These are phyloP conservation scores for Cyathus striatus DNA, from an alignment of 768 basidiomycete genomes.

Conservation along the genomic window DNA sequence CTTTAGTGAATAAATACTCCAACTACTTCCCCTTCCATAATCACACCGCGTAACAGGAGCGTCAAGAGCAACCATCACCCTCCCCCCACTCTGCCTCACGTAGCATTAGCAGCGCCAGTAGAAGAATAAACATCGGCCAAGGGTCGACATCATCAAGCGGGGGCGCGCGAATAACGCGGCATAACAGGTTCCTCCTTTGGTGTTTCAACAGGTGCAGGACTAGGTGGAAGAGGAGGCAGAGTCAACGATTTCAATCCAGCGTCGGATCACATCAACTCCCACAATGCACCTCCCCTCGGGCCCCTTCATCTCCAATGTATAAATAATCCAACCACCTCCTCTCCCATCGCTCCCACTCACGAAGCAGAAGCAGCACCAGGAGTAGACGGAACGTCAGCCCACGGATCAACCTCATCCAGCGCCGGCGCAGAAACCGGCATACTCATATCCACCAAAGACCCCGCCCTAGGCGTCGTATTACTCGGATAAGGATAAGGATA, in stretches of 20 bases:
- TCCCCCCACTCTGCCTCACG: background rate
- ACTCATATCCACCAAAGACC: background rate
- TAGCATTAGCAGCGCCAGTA: background rate
- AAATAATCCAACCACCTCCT: background rate
- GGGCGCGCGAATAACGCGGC: slow-evolving; percentile 7
- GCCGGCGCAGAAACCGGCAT: background rate
- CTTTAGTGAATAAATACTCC: background rate
- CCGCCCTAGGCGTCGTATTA: slow-evolving; percentile 1
- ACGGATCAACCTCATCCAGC: background rate
- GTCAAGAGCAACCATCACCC: too few relatives aligned
- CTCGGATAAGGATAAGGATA: slow-evolving; percentile 1
- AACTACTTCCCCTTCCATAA: background rate
- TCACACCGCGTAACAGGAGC: too few relatives aligned
- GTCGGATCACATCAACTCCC: background rate
- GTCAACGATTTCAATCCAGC: slow-evolving; percentile 4
- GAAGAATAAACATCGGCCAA: background rate
- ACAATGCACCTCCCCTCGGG: background rate
- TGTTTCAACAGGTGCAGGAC: slow-evolving; percentile 11
- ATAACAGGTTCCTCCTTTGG: slow-evolving; percentile 12
- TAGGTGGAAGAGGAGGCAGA: slow-evolving; percentile 19
- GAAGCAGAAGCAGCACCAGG: background rate
- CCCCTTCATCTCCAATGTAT: background rate
- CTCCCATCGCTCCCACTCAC: background rate
- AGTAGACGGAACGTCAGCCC: background rate
- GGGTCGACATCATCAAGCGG: too few relatives aligned